Evolutionary conservation across 2,329 filamentous ascomycete genomes (phyloP).

Genomic region (Dothideomycetidae sp.): DNA sequence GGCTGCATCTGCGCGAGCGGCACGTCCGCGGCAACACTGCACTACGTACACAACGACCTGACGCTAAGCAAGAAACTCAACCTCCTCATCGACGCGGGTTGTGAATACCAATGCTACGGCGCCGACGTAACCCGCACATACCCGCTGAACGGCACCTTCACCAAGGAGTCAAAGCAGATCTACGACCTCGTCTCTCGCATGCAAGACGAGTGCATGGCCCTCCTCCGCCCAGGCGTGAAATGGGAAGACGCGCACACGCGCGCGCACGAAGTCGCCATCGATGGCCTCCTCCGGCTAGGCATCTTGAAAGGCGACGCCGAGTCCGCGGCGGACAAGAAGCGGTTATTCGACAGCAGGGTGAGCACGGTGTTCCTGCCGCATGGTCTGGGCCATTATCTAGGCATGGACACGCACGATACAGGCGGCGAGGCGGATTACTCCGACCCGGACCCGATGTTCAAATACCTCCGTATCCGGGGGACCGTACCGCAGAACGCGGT

Average conservation of each 20-base stretch:
- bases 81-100: slow-evolving; percentile 71
- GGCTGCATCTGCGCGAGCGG: slow-evolving; percentile 73
- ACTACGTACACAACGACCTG: slow-evolving; percentile 71
- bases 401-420: slow-evolving; percentile 39
- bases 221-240: slow-evolving; percentile 56
- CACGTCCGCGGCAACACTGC: slow-evolving; percentile 66
- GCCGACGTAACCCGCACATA: slow-evolving; percentile 69
- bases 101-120: slow-evolving; percentile 35
- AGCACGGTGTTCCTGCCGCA: slow-evolving; percentile 38
- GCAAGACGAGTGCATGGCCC: slow-evolving; percentile 63
- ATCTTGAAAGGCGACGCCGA: slow-evolving; percentile 48
- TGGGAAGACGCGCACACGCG: slow-evolving; percentile 74
- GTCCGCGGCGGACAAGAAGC: slow-evolving; percentile 31
- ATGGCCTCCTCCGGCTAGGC: slow-evolving; percentile 60
- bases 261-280: slow-evolving; percentile 69
- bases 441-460: slow-evolving; percentile 73
- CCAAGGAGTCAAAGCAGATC: slow-evolving; percentile 48
- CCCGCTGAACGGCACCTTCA: slow-evolving; percentile 61
- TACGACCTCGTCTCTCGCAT: slow-evolving; percentile 61
- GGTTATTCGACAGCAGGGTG: slow-evolving; percentile 31
- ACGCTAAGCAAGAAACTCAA: slow-evolving; percentile 58
- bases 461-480: slow-evolving; percentile 69
- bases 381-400: slow-evolving; percentile 37
- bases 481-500: slow-evolving; percentile 64
- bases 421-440: slow-evolving; percentile 36